Percentiles rank a stretch among this genome's conserved stretches.
Conservation (phyloP, 108 stramenopile species). For the Stephanodiscus minutulus region DNA sequence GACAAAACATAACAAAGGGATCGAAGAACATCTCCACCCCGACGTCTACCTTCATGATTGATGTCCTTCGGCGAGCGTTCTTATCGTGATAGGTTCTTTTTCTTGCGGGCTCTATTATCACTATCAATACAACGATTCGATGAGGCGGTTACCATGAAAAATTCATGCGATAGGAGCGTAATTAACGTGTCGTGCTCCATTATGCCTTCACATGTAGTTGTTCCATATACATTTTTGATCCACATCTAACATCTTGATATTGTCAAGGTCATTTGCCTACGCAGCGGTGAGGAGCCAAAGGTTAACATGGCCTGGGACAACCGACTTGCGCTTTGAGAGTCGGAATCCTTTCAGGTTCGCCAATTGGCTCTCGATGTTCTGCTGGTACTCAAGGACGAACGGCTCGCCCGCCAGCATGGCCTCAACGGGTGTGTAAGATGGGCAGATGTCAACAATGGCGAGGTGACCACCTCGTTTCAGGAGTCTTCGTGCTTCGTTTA, state of each 20-base stretch:
- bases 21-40: no score
- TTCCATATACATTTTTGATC: not conserved
- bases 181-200: conserved; percentile 1
- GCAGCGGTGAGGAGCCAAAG: conserved; percentile 50
- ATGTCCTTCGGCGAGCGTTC: no score
- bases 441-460: conserved; percentile 77
- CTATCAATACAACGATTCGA: not conserved
- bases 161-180: not conserved
- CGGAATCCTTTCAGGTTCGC: conserved; percentile 30
- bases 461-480: conserved; percentile 63
- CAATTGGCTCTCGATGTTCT: conserved; percentile 82
- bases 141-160: not conserved
- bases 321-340: conserved; percentile 20
- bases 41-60: no score
- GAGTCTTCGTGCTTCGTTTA: conserved; percentile 69
- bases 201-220: not conserved
- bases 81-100: not conserved
- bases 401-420: conserved; percentile 86
- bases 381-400: conserved; percentile 82
- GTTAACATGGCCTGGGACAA: conserved; percentile 58
- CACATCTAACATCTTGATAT: not conserved
- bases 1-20: no score
- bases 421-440: conserved; percentile 57
- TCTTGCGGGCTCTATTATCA: not conserved
- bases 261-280: not conserved